These are phyloP conservation scores for Calonectria pseudoturangicola DNA, from an alignment of 2,329 filamentous ascomycete species.

Conservation along the genomic window DNA sequence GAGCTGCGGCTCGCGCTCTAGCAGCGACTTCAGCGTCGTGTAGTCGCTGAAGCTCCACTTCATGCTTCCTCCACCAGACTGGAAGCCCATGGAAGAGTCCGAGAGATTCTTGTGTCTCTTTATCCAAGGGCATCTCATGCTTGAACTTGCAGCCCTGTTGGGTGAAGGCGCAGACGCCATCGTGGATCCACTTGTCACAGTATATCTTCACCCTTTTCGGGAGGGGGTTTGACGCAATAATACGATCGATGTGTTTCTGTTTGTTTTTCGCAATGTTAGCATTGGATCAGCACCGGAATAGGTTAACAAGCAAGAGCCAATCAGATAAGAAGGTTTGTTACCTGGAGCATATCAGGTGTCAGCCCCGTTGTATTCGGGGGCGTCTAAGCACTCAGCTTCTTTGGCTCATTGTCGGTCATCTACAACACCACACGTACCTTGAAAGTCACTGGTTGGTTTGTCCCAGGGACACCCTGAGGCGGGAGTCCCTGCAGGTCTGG, in stretches of 20 bases:
- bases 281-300: neutral
- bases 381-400: conserved; percentile 56
- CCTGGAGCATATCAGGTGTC: conserved; percentile 59
- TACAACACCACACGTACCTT: conserved; percentile 61
- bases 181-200: conserved; percentile 93
- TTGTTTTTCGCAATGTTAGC: conserved; percentile 51
- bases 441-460: conserved; percentile 59
- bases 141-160: conserved; percentile 93
- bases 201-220: conserved; percentile 79
- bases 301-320: neutral
- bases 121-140: conserved; percentile 89
- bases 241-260: conserved; percentile 61
- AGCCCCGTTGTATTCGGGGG: conserved; percentile 43
- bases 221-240: conserved; percentile 57
- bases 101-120: conserved; percentile 78
- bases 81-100: conserved; percentile 82
- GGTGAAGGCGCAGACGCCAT: conserved; percentile 88
- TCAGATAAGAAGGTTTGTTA: conserved; percentile 46
- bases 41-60: conserved; percentile 64
- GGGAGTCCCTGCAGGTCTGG: conserved; percentile 63
- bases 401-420: conserved; percentile 35
- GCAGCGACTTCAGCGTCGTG: conserved; percentile 27
- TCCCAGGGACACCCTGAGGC: conserved; percentile 62
- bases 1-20: neutral
- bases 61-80: conserved; percentile 75